Conservation (phyloP, 2,329 filamentous ascomycete species). For the Fusarium graminum region DNA sequence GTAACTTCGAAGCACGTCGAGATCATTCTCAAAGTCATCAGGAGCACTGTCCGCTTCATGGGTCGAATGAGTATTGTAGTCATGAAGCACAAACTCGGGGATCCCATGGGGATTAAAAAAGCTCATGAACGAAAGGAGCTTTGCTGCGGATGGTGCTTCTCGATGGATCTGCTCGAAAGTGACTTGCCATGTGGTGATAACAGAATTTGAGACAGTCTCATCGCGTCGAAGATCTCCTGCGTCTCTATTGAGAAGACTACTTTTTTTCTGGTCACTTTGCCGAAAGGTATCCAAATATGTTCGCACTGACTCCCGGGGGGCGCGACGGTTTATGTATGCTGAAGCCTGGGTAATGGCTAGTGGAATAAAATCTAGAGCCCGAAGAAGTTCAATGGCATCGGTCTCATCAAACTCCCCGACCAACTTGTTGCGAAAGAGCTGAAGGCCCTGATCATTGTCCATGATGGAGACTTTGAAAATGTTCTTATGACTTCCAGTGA, state of each 20-base stretch:
- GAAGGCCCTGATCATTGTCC: conserved; percentile 16
- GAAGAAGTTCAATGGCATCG: conserved; percentile 28
- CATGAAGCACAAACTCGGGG: conserved; percentile 5
- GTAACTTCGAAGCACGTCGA: conserved; percentile 28
- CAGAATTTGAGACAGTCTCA: conserved; percentile 23
- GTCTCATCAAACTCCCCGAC: neutral
- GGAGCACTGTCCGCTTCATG: fast-evolving
- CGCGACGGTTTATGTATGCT: conserved; percentile 46
- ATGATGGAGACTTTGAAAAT: conserved; percentile 32
- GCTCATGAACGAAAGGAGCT: conserved; percentile 30
- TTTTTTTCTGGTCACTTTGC: conserved; percentile 47
- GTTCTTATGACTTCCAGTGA: conserved; percentile 21
- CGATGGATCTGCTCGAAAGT: conserved; percentile 26
- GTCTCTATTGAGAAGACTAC: conserved; percentile 47
- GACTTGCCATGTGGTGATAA: conserved; percentile 25
- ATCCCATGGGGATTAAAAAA: conserved; percentile 32
- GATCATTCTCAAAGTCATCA: conserved; percentile 14
- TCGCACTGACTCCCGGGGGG: conserved; percentile 41
- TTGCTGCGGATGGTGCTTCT: conserved; percentile 6
- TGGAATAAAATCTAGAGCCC: conserved; percentile 48
- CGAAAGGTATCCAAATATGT: conserved; percentile 52
- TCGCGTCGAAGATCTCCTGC: conserved; percentile 39
- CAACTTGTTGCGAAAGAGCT: conserved; percentile 38
- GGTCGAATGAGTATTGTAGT: neutral
- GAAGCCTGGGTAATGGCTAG: conserved; percentile 51